A percentile compares a stretch with the other conserved stretches of the same genome.
Evolutionary conservation across 2,329 filamentous ascomycete species (phyloP).

Genomic region (Calonectria leucothoes): DNA sequence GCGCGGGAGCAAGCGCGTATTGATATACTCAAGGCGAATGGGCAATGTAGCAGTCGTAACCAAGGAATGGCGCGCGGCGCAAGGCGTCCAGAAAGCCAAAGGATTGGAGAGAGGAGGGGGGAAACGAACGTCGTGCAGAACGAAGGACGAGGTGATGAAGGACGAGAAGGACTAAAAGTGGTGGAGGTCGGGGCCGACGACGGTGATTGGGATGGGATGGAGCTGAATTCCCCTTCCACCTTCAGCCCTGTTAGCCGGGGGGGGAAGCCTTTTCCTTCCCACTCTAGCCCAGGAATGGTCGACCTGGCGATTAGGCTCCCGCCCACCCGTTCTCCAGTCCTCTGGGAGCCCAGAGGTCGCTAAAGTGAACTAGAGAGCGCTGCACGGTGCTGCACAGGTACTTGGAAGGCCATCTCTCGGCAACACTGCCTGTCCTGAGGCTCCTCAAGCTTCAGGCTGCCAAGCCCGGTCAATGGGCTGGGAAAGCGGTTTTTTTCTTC

Average conservation of each 20-base stretch:
- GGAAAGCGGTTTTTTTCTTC: background rate
- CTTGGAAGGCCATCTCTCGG: background rate
- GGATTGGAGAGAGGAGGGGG: background rate
- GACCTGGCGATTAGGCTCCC: background rate
- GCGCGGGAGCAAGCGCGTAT: background rate
- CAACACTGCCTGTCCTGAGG: background rate
- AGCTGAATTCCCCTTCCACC: constrained; percentile 9
- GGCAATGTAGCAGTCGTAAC: background rate
- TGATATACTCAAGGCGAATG: background rate
- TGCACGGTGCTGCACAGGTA: background rate
- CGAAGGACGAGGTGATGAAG: constrained; percentile 9
- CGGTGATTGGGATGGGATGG: constrained; percentile 4
- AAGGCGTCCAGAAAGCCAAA: background rate
- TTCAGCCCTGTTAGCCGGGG: constrained; percentile 13
- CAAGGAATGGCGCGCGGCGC: background rate
- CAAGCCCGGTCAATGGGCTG: background rate
- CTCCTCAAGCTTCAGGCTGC: background rate
- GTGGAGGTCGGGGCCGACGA: constrained; percentile 7
- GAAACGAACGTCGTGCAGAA: constrained; percentile 10
- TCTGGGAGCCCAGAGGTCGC: background rate
- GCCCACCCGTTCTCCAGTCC: background rate
- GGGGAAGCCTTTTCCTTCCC: background rate
- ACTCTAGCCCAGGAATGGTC: background rate
- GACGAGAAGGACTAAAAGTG: constrained; percentile 17
- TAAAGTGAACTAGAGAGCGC: background rate